A percentile compares a stretch with the other conserved stretches of the same genome.
phyloP scores from a whole-genome alignment of 2,329 filamentous ascomycete species.

The Elsinoe necatrix region DNA sequence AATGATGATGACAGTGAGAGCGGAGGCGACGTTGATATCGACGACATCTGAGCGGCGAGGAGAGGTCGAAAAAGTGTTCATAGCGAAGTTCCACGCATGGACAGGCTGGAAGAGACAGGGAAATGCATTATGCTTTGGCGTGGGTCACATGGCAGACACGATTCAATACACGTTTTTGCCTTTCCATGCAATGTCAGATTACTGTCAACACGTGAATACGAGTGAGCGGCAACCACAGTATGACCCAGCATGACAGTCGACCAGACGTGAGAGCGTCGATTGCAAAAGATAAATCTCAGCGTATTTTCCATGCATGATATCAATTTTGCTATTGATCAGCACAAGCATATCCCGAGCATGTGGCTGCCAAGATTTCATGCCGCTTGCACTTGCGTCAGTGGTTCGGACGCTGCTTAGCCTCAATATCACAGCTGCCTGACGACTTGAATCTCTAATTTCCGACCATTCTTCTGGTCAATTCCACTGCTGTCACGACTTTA shows the following conservation, averaged over 20 bases:
- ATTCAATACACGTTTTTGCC: constrained; percentile 4
- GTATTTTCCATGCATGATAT: neutral
- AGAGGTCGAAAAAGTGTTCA: neutral
- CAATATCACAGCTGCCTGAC: constrained; percentile 14
- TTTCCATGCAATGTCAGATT: neutral
- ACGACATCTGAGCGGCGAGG: constrained; percentile 63
- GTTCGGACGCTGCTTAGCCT: constrained; percentile 8
- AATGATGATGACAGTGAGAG: constrained; percentile 61
- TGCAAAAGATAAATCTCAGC: neutral
- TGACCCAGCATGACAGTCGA: neutral
- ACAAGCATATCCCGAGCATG: neutral
- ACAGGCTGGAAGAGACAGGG: neutral
- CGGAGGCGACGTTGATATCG: constrained; percentile 81
- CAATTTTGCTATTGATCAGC: neutral
- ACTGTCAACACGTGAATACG: neutral
- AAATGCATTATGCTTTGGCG: constrained; percentile 4
- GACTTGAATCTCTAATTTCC: neutral
- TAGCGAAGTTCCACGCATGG: neutral
- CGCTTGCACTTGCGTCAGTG: constrained; percentile 10
- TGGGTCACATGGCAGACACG: constrained; percentile 15
- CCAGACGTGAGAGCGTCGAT: no score
- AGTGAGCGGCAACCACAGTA: neutral
- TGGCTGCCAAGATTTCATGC: constrained; percentile 13
- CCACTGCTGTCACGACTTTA: neutral
- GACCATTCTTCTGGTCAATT: neutral